These are phyloP conservation scores for Pseudogymnoascus sp. DNA, from an alignment of 2,329 filamentous ascomycete genomes.

Conservation along the genomic window DNA sequence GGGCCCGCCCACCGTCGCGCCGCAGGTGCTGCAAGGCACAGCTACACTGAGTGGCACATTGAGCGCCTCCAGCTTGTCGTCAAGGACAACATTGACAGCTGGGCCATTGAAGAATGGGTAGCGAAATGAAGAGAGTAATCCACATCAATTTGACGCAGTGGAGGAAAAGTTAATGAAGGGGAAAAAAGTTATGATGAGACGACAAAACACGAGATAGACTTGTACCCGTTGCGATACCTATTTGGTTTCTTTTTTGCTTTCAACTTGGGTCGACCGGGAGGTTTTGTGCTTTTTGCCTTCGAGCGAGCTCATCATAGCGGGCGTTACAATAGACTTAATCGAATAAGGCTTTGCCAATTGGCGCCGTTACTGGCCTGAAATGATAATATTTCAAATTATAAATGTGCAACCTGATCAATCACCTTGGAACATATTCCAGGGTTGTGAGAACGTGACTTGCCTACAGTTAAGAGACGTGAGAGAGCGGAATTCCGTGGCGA, in stretches of 20 bases:
- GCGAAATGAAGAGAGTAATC: background rate
- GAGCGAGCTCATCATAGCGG: slow-evolving; percentile 5
- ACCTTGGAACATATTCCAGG: background rate
- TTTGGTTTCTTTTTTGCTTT: slow-evolving; percentile 7
- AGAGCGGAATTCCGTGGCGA: background rate
- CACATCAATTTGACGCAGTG: background rate
- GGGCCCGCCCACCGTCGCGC: slow-evolving; percentile 56
- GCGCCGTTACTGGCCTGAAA: background rate
- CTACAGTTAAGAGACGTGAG: background rate
- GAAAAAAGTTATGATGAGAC: background rate
- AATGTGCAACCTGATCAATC: background rate
- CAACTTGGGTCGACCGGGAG: background rate
- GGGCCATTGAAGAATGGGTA: slow-evolving; percentile 54
- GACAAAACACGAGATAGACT: slow-evolving; percentile 4
- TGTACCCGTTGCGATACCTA: background rate
- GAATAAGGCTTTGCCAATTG: background rate
- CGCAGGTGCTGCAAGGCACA: slow-evolving; percentile 54
- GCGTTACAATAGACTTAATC: background rate
- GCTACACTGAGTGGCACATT: slow-evolving; percentile 59
- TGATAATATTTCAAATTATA: background rate
- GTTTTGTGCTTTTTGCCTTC: slow-evolving; percentile 5
- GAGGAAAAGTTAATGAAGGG: background rate
- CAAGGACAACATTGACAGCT: slow-evolving; percentile 52
- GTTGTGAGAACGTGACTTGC: background rate
- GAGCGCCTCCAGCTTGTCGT: slow-evolving; percentile 62